phyloP scores from a whole-genome alignment of 1,139 yeast species.

The Blastobotrys apis region DNA sequence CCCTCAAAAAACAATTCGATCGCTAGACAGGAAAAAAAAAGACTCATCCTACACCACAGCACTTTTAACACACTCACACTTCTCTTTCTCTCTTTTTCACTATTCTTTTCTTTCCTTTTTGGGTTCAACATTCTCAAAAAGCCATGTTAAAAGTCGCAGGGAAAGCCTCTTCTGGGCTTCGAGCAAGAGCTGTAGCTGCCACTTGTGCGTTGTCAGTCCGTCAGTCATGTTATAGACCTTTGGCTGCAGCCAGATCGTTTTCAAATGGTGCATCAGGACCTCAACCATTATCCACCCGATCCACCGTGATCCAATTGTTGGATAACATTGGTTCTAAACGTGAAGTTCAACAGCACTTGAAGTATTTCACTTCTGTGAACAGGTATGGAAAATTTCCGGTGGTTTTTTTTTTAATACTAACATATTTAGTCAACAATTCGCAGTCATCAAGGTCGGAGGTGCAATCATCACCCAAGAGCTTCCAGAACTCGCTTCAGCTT shows the following conservation, averaged over 20 bases:
- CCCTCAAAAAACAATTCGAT: no score
- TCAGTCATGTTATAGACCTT: slow-evolving; percentile 3
- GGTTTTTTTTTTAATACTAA: not conserved
- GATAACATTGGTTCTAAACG: slow-evolving; percentile 65
- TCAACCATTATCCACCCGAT: slow-evolving; percentile 90
- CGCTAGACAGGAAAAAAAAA: no score
- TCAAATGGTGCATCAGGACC: slow-evolving; percentile 60
- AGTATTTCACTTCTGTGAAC: slow-evolving; percentile 83
- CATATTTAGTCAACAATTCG: slow-evolving; percentile 73
- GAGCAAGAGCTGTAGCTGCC: slow-evolving; percentile 3
- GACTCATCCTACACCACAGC: slow-evolving; percentile 7
- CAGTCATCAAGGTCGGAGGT: slow-evolving; percentile 98
- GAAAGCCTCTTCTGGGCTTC: slow-evolving; percentile 1
- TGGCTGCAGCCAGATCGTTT: slow-evolving; percentile 27
- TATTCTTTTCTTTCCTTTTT: not conserved
- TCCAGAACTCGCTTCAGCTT: slow-evolving; percentile 88
- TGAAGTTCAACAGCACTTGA: slow-evolving; percentile 85
- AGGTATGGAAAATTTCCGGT: slow-evolving; percentile 34
- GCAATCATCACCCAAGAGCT: slow-evolving; percentile 95
- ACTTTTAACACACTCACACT: not conserved
- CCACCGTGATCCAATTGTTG: slow-evolving; percentile 94
- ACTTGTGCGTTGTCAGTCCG: slow-evolving; percentile 3
- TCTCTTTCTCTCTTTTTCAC: not conserved
- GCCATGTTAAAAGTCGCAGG: slow-evolving; percentile 11
- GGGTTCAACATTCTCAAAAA: not conserved